A percentile compares a stretch with the other conserved stretches of the same genome.
Conservation (phyloP, 2,329 filamentous ascomycete genomes). For the Penicillium paneum region DNA sequence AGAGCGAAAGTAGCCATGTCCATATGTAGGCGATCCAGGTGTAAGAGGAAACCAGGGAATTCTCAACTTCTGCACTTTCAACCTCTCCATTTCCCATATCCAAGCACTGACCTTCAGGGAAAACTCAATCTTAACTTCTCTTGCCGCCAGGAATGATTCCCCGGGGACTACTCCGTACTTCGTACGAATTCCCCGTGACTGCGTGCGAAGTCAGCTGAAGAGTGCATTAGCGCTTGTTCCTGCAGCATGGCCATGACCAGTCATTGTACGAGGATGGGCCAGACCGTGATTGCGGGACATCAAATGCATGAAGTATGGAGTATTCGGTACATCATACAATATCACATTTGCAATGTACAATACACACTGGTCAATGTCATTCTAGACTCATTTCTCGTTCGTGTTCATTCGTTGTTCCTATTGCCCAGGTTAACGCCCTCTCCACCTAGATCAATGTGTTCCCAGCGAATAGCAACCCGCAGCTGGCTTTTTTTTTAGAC, state of each 20-base stretch:
- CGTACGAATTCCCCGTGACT: neutral
- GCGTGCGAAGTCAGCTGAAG: constrained; percentile 25
- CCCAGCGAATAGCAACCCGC: constrained; percentile 14
- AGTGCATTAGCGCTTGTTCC: constrained; percentile 32
- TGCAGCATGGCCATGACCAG: constrained; percentile 26
- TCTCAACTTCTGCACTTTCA: neutral
- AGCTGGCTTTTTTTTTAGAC: constrained; percentile 7
- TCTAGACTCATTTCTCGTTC: neutral
- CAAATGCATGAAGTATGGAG: neutral
- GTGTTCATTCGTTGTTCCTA: neutral
- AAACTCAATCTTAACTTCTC: neutral
- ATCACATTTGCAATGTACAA: neutral
- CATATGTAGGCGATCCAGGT: neutral
- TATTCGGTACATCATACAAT: neutral
- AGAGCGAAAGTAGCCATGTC: neutral
- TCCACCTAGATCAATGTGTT: constrained; percentile 11
- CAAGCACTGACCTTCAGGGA: neutral
- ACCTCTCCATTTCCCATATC: neutral
- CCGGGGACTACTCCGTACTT: neutral
- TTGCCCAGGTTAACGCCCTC: constrained; percentile 16
- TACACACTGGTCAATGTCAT: neutral
- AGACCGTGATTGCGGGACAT: constrained; percentile 19
- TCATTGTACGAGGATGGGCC: constrained; percentile 6
- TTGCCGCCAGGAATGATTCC: neutral
- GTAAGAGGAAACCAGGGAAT: neutral